phyloP scores from a whole-genome alignment of 805 yeast species.

The Starmerella vaccinii region DNA sequence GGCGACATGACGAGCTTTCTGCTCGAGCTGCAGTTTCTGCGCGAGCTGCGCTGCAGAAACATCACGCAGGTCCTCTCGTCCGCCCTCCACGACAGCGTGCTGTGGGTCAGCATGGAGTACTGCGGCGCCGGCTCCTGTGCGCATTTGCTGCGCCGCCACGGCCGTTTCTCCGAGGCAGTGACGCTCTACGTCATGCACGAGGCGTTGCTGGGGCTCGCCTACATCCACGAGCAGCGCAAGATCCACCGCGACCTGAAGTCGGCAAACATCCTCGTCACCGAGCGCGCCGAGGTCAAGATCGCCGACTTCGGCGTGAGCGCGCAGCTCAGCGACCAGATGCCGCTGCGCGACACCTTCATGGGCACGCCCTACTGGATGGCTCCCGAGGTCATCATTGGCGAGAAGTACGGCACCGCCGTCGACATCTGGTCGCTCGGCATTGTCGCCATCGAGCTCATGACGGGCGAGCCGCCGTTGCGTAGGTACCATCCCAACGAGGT shows the following conservation, averaged over 20 bases:
- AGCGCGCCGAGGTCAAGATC: constrained; percentile 58
- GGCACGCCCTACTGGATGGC: constrained; percentile 99
- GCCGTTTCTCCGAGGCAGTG: constrained; percentile 46
- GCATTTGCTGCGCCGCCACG: constrained; percentile 48
- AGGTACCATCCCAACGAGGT: constrained; percentile 69
- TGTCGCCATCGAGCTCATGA: constrained; percentile 73
- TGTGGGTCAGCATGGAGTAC: constrained; percentile 90
- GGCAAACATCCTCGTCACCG: constrained; percentile 73
- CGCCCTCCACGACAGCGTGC: constrained; percentile 48
- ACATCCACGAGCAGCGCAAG: constrained; percentile 62
- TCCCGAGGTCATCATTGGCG: constrained; percentile 71
- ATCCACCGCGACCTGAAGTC: constrained; percentile 88
- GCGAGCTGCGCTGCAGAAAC: constrained; percentile 52
- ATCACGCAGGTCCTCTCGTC: constrained; percentile 62
- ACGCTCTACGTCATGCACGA: constrained; percentile 55
- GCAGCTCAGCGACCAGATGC: constrained; percentile 48
- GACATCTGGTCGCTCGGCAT: constrained; percentile 97
- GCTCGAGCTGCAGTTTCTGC: constrained; percentile 69
- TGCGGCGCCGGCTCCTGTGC: constrained; percentile 93
- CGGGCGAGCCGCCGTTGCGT: constrained; percentile 73
- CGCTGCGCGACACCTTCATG: constrained; percentile 63
- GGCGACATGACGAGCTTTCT: constrained; percentile 59
- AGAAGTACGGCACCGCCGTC: constrained; percentile 73
- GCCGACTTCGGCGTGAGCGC: constrained; percentile 95
- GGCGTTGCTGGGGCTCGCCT: constrained; percentile 59